Evolutionary conservation across 2,329 filamentous ascomycete genomes (phyloP).

Genomic region (Aureobasidium melanogenum): DNA sequence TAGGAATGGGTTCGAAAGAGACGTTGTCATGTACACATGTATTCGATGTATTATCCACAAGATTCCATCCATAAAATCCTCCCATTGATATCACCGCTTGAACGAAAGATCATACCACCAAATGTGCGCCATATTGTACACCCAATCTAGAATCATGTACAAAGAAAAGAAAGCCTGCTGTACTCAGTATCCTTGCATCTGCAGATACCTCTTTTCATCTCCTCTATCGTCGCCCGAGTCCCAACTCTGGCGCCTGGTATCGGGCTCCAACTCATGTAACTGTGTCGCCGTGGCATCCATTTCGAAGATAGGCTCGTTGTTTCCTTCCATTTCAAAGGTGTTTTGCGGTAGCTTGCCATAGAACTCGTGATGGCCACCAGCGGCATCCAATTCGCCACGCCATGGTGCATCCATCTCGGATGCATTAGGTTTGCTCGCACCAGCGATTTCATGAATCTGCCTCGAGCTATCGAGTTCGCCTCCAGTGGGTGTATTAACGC

Average conservation of each 20-base stretch:
- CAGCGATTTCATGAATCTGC: slow-evolving; percentile 26
- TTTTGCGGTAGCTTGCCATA: slow-evolving; percentile 14
- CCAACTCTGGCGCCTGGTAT: slow-evolving; percentile 11
- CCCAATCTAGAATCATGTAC: background rate
- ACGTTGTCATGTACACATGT: background rate
- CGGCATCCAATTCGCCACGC: slow-evolving; percentile 24
- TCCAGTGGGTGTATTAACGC: slow-evolving; percentile 23
- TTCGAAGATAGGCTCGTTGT: slow-evolving; percentile 19
- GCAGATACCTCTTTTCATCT: slow-evolving; percentile 14
- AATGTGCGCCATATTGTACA: background rate
- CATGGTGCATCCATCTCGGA: slow-evolving; percentile 26
- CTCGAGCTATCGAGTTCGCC: slow-evolving; percentile 25
- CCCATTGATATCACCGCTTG: background rate
- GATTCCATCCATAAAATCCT: background rate
- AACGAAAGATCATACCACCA: background rate
- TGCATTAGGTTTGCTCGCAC: slow-evolving; percentile 19
- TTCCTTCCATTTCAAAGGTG: slow-evolving; percentile 18
- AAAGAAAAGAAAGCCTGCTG: background rate
- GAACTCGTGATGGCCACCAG: slow-evolving; percentile 14
- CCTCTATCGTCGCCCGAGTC: slow-evolving; percentile 9
- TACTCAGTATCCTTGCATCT: slow-evolving; percentile 5
- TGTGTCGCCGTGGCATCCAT: slow-evolving; percentile 20
- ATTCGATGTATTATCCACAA: background rate
- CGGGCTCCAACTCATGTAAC: slow-evolving; percentile 19
- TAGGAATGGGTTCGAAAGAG: background rate